Conservation (phyloP, 192 early-diverging fungal genomes). For the Phlyctochytrium arcticum region DNA sequence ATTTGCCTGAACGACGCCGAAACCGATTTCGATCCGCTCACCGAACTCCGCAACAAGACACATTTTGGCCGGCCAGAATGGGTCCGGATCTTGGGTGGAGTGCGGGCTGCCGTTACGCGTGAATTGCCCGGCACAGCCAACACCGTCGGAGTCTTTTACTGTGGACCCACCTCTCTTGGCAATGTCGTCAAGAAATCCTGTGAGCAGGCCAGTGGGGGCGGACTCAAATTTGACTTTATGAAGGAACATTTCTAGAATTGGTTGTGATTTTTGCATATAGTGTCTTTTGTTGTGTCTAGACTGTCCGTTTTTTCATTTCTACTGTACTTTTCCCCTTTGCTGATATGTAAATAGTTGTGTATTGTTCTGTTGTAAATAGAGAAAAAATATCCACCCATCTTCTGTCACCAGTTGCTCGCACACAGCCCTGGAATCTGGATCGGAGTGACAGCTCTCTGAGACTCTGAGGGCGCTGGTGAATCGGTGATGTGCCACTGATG, state of each 20-base stretch:
- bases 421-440: too few species aligned
- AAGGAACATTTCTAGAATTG: slow-evolving; percentile 29
- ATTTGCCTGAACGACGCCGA: slow-evolving; percentile 50
- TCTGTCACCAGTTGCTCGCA: too few species aligned
- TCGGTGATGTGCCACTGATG: too few species aligned
- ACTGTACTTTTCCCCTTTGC: too few species aligned
- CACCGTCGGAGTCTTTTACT: slow-evolving; percentile 78
- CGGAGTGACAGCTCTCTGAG: too few species aligned
- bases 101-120: slow-evolving; percentile 32
- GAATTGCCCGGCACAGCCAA: neutral
- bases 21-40: slow-evolving; percentile 59
- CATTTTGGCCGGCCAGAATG: slow-evolving; percentile 82
- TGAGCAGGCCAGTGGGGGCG: slow-evolving; percentile 5
- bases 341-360: too few species aligned
- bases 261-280: neutral
- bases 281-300: neutral
- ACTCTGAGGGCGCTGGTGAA: too few species aligned
- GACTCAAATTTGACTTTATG: slow-evolving; percentile 24
- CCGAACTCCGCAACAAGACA: slow-evolving; percentile 58
- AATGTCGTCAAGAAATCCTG: slow-evolving; percentile 47
- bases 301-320: too few species aligned
- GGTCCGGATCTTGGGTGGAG: slow-evolving; percentile 53
- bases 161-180: slow-evolving; percentile 69
- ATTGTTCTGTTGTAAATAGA: too few species aligned
- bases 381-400: too few species aligned